A percentile compares a stretch with the other conserved stretches of the same genome.
These are phyloP conservation scores for Leccinum arenicola DNA, from an alignment of 768 basidiomycete species.

Conservation along the genomic window DNA sequence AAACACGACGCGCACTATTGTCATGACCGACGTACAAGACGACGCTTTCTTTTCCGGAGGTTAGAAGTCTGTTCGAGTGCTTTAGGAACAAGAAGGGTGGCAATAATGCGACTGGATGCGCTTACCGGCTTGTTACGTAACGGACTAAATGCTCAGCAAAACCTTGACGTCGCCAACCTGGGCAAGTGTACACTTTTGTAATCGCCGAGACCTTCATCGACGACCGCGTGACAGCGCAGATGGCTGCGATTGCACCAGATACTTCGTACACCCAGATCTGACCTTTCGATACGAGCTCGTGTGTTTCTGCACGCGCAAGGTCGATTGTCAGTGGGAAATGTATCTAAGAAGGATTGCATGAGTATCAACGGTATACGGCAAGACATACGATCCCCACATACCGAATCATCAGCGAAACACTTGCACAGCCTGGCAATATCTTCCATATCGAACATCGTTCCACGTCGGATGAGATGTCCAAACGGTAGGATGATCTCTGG, in stretches of 20 bases:
- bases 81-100: background rate
- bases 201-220: constrained; percentile 49
- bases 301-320: constrained; percentile 42
- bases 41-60: constrained; percentile 45
- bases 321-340: constrained; percentile 43
- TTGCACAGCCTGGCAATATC: constrained; percentile 44
- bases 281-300: constrained; percentile 44
- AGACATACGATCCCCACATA: constrained; percentile 27
- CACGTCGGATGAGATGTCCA: constrained; percentile 39
- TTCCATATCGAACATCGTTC: constrained; percentile 36
- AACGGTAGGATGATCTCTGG: constrained; percentile 25
- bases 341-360: constrained; percentile 31
- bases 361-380: background rate
- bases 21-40: constrained; percentile 54
- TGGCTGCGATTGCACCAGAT: constrained; percentile 39
- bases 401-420: constrained; percentile 52
- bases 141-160: constrained; percentile 53
- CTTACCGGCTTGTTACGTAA: constrained; percentile 43
- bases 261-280: constrained; percentile 54
- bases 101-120: background rate
- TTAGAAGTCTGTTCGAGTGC: constrained; percentile 32
- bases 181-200: constrained; percentile 56
- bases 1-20: constrained; percentile 50
- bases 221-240: constrained; percentile 57
- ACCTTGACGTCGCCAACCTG: constrained; percentile 42